Conservation (phyloP, 208 protist species). For the Leishmania guyanensis region DNA sequence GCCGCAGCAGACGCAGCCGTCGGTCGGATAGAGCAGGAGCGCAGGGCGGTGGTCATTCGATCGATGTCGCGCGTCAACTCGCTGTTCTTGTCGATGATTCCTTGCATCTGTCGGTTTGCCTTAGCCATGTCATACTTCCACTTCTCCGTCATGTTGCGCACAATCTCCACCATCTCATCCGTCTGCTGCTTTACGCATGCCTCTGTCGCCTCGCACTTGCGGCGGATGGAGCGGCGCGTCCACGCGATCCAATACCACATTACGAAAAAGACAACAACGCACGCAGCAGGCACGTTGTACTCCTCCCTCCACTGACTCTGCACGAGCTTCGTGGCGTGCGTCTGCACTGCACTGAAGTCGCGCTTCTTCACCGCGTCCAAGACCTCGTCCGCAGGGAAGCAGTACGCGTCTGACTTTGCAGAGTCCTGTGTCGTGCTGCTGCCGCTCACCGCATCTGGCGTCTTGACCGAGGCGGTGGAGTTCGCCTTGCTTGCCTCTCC, state of each 20-base stretch:
- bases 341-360: conserved; percentile 65
- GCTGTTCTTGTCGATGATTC: conserved; percentile 86
- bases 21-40: conserved; percentile 60
- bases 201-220: conserved; percentile 53
- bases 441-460: conserved; percentile 3
- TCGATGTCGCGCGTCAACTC: conserved; percentile 79
- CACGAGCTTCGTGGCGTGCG: conserved; percentile 62
- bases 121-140: conserved; percentile 63
- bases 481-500: conserved; percentile 2
- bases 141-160: conserved; percentile 52
- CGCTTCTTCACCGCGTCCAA: conserved; percentile 61
- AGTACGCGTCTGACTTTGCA: conserved; percentile 25
- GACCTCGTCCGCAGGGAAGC: conserved; percentile 49
- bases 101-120: conserved; percentile 69
- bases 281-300: conserved; percentile 68
- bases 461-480: background rate
- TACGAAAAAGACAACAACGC: conserved; percentile 51
- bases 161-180: conserved; percentile 58
- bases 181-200: conserved; percentile 56
- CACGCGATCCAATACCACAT: conserved; percentile 79
- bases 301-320: conserved; percentile 71
- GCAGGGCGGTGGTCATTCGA: conserved; percentile 77
- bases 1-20: conserved; percentile 13
- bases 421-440: background rate
- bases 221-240: conserved; percentile 57